A percentile compares a stretch with the other conserved stretches of the same genome.
Evolutionary conservation across 208 protist species (phyloP).

Genomic region (Porcisia hertigi): DNA sequence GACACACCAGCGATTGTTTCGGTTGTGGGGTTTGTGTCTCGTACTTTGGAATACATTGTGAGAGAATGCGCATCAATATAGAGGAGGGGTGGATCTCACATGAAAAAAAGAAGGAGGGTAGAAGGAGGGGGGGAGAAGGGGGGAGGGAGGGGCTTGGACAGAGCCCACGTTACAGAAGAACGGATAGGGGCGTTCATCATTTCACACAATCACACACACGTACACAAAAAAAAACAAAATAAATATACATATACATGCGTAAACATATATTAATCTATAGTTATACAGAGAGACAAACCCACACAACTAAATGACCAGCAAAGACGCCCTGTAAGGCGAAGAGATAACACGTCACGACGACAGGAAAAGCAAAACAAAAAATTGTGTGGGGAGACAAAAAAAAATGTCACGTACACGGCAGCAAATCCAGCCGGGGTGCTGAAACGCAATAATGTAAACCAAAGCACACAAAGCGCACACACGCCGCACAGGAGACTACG

Average conservation of each 20-base stretch:
- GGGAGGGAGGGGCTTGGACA: background rate
- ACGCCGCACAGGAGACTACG: background rate
- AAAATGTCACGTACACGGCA: background rate
- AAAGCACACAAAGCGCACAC: background rate
- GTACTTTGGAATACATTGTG: too few species aligned
- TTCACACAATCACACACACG: background rate
- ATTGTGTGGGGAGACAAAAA: background rate
- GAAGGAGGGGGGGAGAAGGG: background rate
- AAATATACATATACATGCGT: background rate
- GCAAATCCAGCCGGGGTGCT: background rate
- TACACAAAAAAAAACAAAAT: background rate
- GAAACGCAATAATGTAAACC: background rate
- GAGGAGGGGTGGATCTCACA: too few species aligned
- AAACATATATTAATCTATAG: too few species aligned
- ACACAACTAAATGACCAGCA: too few species aligned
- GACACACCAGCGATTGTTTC: too few species aligned
- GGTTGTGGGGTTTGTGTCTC: too few species aligned
- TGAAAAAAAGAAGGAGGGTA: too few species aligned
- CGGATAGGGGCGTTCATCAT: background rate
- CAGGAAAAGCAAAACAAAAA: too few species aligned
- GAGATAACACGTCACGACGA: background rate
- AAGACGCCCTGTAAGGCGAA: too few species aligned
- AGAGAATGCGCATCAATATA: too few species aligned
- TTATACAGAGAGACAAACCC: too few species aligned
- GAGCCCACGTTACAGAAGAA: background rate